These are phyloP conservation scores for Calonectria pteridis DNA, from an alignment of 2,329 filamentous ascomycete genomes.

Conservation along the genomic window DNA sequence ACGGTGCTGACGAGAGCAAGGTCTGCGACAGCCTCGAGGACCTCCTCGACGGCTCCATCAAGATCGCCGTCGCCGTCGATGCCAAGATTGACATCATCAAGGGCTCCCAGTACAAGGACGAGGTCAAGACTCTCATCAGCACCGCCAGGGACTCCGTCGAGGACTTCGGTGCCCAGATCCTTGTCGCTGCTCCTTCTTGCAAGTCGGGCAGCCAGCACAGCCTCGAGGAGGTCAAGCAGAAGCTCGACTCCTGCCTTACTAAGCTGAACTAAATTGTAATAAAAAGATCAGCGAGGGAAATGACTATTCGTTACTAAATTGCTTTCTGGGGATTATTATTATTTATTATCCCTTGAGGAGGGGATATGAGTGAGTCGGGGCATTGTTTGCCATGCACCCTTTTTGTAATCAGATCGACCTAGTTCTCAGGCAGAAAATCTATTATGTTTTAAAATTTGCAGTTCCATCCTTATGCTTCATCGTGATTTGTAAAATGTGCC, in stretches of 20 bases:
- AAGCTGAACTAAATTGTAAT: neutral
- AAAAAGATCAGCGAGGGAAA: neutral
- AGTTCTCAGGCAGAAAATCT: constrained; percentile 4
- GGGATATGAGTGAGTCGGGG: constrained; percentile 4
- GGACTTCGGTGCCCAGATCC: neutral
- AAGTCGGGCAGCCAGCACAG: neutral
- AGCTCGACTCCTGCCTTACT: neutral
- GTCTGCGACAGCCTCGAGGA: neutral
- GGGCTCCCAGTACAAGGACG: neutral
- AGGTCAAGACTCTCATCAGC: neutral
- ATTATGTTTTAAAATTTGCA: neutral
- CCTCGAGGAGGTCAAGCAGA: constrained; percentile 1
- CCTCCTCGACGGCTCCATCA: neutral
- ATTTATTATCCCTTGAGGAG: neutral
- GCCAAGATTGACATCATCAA: neutral
- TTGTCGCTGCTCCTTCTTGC: neutral
- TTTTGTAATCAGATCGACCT: neutral
- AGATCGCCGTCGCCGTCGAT: constrained; percentile 3
- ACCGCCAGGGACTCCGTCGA: neutral
- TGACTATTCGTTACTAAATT: constrained; percentile 8
- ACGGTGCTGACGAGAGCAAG: neutral
- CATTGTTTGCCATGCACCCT: neutral
- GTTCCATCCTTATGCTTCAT: neutral
- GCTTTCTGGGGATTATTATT: neutral
- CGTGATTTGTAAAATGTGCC: neutral